Percentiles rank a stretch among this genome's conserved stretches.
Evolutionary conservation across 192 early-diverging fungal species (phyloP).

Genomic region (Helicostylum pulchrum): DNA sequence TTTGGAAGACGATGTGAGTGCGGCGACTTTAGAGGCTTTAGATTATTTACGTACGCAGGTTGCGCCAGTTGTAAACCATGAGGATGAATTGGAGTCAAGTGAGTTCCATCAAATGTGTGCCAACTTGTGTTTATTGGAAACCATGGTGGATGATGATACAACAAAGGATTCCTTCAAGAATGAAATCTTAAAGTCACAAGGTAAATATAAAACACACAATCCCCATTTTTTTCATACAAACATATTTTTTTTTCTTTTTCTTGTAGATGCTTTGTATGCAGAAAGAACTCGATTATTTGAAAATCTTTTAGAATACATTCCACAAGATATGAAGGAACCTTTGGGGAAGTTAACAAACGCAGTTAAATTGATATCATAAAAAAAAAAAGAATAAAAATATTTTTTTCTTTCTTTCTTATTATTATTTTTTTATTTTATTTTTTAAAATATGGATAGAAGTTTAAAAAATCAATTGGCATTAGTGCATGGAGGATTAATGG

Average conservation of each 20-base stretch:
- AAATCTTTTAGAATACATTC: conserved; percentile 68
- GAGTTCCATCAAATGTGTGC: conserved; percentile 40
- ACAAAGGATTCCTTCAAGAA: not conserved
- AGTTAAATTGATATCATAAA: conserved; percentile 42
- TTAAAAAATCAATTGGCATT: not conserved
- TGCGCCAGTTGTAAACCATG: conserved; percentile 66
- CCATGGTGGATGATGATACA: not conserved
- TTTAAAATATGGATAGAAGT: not conserved
- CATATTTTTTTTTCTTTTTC: conserved; percentile 13
- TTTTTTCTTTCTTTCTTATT: not conserved
- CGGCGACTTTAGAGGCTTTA: conserved; percentile 57
- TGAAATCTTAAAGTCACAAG: not conserved
- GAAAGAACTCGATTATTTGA: conserved; percentile 66
- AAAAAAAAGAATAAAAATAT: conserved; percentile 5
- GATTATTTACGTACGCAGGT: conserved; percentile 76
- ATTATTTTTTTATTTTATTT: not conserved
- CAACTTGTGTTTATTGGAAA: conserved; percentile 13
- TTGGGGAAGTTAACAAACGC: conserved; percentile 67
- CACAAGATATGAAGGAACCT: conserved; percentile 74
- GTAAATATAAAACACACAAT: not conserved
- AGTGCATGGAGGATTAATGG: conserved; percentile 8
- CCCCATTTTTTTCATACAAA: not conserved
- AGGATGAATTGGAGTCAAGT: conserved; percentile 38
- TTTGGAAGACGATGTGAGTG: conserved; percentile 15
- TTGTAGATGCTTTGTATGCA: conserved; percentile 25